phyloP scores from a whole-genome alignment of 1,284 basidiomycete species.

The Ganoderma sinense region DNA sequence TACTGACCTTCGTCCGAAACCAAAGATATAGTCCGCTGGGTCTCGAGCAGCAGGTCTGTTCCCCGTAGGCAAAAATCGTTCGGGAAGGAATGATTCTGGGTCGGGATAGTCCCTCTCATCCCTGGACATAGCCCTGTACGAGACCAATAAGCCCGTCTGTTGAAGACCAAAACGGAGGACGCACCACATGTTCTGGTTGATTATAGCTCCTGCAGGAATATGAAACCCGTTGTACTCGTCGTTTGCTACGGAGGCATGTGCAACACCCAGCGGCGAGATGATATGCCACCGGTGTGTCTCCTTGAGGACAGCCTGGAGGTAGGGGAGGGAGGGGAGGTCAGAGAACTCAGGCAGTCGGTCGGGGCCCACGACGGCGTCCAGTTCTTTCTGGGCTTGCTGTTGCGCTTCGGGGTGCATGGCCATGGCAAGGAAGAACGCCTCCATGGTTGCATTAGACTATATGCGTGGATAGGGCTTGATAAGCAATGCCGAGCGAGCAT shows the following conservation, averaged over 20 bases:
- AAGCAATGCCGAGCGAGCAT: neutral
- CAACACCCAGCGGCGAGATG: slow-evolving; percentile 19
- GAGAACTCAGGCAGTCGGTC: slow-evolving; percentile 33
- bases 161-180: neutral
- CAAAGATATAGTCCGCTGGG: neutral
- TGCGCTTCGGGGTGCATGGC: slow-evolving; percentile 43
- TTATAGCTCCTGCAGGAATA: slow-evolving; percentile 32
- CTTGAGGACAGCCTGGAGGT: slow-evolving; percentile 30
- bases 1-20: neutral
- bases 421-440: slow-evolving; percentile 44
- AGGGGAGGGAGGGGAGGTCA: slow-evolving; percentile 26
- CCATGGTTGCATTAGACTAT: neutral
- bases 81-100: neutral
- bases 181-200: slow-evolving; percentile 38
- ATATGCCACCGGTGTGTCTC: slow-evolving; percentile 32
- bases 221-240: slow-evolving; percentile 32
- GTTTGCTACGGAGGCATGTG: slow-evolving; percentile 15
- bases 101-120: slow-evolving; percentile 3
- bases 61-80: neutral
- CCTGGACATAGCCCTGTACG: neutral
- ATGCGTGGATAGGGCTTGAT: neutral
- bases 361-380: slow-evolving; percentile 35
- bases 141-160: neutral
- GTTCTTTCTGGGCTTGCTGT: slow-evolving; percentile 38
- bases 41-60: neutral